Percentiles rank a stretch among this genome's conserved stretches.
Conservation (phyloP, 257 asterid genomes). For the Thymus mandschuricus region DNA sequence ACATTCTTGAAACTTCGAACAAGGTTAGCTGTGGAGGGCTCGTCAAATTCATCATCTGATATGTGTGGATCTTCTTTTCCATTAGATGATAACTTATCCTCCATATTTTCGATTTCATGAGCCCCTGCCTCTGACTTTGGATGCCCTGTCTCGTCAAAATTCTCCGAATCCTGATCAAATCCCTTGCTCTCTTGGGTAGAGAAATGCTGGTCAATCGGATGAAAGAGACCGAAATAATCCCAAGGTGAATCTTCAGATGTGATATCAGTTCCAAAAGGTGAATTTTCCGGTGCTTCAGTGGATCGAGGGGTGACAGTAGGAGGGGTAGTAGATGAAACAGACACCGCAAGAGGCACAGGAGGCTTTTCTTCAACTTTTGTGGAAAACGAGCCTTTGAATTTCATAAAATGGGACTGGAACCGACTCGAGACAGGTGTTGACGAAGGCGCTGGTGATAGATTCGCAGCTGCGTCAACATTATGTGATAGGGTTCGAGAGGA, state of each 20-base stretch:
- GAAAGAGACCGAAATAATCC: conserved; percentile 88
- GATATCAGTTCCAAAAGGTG: conserved; percentile 45
- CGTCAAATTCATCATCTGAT: conserved; percentile 92
- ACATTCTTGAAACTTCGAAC: conserved; percentile 88
- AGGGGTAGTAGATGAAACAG: conserved; percentile 68
- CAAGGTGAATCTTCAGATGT: conserved; percentile 72
- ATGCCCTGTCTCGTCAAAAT: conserved; percentile 40
- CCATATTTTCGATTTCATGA: conserved; percentile 51
- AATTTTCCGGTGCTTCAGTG: conserved; percentile 49
- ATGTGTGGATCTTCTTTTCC: conserved; percentile 64
- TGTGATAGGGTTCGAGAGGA: conserved; percentile 68
- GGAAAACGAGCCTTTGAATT: conserved; percentile 63
- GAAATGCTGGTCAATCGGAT: conserved; percentile 65
- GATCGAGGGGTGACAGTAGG: conserved; percentile 65
- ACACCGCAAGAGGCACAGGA: conserved; percentile 51
- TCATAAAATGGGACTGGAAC: conserved; percentile 69
- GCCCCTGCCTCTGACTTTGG: conserved; percentile 43
- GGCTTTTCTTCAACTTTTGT: conserved; percentile 84
- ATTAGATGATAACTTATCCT: conserved; percentile 50
- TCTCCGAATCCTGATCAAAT: conserved; percentile 39
- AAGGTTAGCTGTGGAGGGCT: conserved; percentile 73
- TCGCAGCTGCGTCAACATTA: conserved; percentile 48
- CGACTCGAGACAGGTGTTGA: conserved; percentile 53
- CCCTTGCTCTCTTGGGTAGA: conserved; percentile 48
- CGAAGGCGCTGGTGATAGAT: conserved; percentile 55